phyloP scores from a whole-genome alignment of 345 rosid genomes.

The Citrus inodora region DNA sequence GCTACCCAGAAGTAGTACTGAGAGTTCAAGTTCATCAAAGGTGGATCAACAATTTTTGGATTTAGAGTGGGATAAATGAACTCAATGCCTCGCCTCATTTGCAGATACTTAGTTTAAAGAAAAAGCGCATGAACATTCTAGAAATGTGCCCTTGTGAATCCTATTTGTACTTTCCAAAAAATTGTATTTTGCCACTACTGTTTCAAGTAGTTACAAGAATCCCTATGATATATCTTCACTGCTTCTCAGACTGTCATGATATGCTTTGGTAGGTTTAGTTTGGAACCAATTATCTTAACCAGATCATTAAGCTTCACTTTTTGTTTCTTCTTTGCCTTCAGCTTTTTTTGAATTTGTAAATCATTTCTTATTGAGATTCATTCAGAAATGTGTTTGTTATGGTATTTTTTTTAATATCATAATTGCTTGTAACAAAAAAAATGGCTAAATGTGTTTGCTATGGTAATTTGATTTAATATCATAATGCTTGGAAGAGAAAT shows the following conservation, averaged over 20 bases:
- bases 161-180: not conserved
- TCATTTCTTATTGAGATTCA: too few relatives aligned
- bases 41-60: conserved; percentile 31
- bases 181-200: not conserved
- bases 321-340: not conserved
- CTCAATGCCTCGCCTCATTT: not conserved
- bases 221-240: not conserved
- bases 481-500: too few relatives aligned
- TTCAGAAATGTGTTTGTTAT: too few relatives aligned
- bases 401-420: too few relatives aligned
- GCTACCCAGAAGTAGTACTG: conserved; percentile 1
- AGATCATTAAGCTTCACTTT: not conserved
- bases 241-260: not conserved
- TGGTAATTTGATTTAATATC: too few relatives aligned
- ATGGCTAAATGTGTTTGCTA: too few relatives aligned
- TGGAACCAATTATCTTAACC: not conserved
- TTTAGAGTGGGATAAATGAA: conserved; percentile 80
- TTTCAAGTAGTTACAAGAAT: not conserved
- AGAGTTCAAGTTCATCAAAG: conserved; percentile 30
- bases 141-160: not conserved
- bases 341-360: not conserved
- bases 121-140: not conserved
- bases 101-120: not conserved
- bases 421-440: too few relatives aligned
- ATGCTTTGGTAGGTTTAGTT: not conserved